phyloP scores from a whole-genome alignment of 2,329 filamentous ascomycete species.

The Setomelanomma holmii region DNA sequence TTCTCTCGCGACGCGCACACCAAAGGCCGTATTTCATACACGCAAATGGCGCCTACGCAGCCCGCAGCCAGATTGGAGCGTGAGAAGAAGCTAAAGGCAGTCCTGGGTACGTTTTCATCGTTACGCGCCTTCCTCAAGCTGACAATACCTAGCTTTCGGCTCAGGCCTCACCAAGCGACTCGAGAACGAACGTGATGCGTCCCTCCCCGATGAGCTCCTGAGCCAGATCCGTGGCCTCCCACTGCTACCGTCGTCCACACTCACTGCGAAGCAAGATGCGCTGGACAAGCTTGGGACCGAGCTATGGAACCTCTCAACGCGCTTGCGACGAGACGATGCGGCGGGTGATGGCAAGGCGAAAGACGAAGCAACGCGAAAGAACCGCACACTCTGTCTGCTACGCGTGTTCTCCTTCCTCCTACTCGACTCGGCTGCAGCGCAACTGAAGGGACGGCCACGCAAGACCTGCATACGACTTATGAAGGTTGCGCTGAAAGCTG shows the following conservation, averaged over 20 bases:
- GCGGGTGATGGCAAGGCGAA: constrained; percentile 38
- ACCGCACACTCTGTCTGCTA: constrained; percentile 40
- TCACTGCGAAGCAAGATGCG: constrained; percentile 51
- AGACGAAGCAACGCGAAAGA: constrained; percentile 28
- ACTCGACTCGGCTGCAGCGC: constrained; percentile 58
- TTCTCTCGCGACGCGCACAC: neutral
- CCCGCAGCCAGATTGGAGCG: constrained; percentile 37
- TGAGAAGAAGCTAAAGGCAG: constrained; percentile 43
- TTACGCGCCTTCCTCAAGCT: constrained; percentile 3
- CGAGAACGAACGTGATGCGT: constrained; percentile 18
- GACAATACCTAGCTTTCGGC: constrained; percentile 41
- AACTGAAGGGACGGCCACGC: constrained; percentile 24
- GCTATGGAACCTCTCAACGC: constrained; percentile 73
- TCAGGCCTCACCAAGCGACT: constrained; percentile 34
- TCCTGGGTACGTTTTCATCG: constrained; percentile 34
- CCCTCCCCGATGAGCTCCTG: constrained; percentile 45
- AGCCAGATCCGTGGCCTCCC: constrained; percentile 53
- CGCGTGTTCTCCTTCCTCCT: constrained; percentile 71
- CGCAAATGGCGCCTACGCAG: constrained; percentile 32
- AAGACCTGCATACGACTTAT: constrained; percentile 62
- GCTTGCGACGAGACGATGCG: constrained; percentile 47
- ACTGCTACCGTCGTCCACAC: constrained; percentile 28
- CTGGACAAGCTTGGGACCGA: constrained; percentile 64
- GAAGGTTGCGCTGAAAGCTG: constrained; percentile 71
- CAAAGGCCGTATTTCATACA: neutral